Evolutionary conservation across 2,329 filamentous ascomycete species (phyloP), one percentile per base, ranked within the genome.

Genomic region (Colletotrichum spinosum): DNA sequence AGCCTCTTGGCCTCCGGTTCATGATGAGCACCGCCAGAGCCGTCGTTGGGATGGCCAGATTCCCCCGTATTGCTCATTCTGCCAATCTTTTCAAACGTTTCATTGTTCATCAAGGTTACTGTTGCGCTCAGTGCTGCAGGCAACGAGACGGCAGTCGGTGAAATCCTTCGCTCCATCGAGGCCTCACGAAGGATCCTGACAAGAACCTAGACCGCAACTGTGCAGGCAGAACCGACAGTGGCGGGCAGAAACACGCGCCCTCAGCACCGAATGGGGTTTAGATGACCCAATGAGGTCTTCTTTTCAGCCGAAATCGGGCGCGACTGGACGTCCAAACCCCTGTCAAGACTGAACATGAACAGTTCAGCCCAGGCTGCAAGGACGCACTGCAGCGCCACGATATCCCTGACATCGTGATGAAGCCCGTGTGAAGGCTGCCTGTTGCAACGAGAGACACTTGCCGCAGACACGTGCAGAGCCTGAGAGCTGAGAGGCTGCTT

Each of bases 61-160:
- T 51, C 42, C 25, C 25, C 59, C 53, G 59, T 13, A 15, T 57
- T 46, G 38, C 59, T 62, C 59, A 62, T 39, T 39, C 41, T 15
- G 53, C 45, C 45, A 15, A 39, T 46, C n/a, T 45, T 46, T 33
- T 52, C 58, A 38, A 50, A 25, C 25, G 17, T 9, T 6, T 12
- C 33, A 2, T 35, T 3, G 11, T 41, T 41, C 38, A 41, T 2
- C 25, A 25, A 25, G 25, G 25, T 25, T 25, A 25, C 25, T 25
- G 25, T 4, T 25, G 4, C 55, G 10, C 33, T n/a, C 15, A 10
- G 44, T 38, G 9, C 13, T 8, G 15, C 34, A 25, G 7, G 17
- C 13, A 6, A 25, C 1, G 25, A 25, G 25, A 25, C 25, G 25
- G 25, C 2, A 25, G 25, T 25, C 25, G 25, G 44, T 41, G n/a